Percentiles rank a stretch among this genome's conserved stretches.
phyloP scores from a whole-genome alignment of 2,329 filamentous ascomycete species.

The Cladosporium sp. region DNA sequence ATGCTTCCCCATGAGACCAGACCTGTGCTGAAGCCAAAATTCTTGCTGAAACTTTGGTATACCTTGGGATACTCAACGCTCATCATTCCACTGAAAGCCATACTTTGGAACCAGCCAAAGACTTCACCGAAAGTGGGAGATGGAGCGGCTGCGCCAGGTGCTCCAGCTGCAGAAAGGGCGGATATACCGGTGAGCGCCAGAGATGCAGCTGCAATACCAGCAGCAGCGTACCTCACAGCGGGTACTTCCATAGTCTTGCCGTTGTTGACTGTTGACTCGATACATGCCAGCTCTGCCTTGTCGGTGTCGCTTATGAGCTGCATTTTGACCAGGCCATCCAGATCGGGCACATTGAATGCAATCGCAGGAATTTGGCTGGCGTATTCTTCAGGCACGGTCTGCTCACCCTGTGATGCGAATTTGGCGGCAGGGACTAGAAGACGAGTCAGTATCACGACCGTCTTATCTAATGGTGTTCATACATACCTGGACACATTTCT shows the following conservation, averaged over 20 bases:
- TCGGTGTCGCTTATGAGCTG: constrained; percentile 63
- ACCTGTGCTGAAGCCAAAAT: constrained; percentile 88
- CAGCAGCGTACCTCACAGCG: constrained; percentile 78
- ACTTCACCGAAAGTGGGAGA: constrained; percentile 85
- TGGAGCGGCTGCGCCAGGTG: constrained; percentile 57
- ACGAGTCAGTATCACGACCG: constrained; percentile 13
- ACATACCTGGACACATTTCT: constrained; percentile 75
- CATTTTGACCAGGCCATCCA: constrained; percentile 79
- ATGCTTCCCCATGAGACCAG: constrained; percentile 77
- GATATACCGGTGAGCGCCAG: constrained; percentile 55
- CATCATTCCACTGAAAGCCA: constrained; percentile 95
- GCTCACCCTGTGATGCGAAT: constrained; percentile 69
- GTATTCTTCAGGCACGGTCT: constrained; percentile 67
- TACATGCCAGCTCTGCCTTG: constrained; percentile 65
- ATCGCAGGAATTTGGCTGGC: constrained; percentile 77
- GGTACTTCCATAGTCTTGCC: constrained; percentile 75
- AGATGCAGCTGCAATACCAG: constrained; percentile 79
- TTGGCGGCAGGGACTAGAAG: constrained; percentile 63
- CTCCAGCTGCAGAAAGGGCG: constrained; percentile 62
- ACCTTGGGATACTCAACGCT: constrained; percentile 82
- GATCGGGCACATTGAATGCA: constrained; percentile 85
- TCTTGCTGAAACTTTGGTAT: constrained; percentile 84
- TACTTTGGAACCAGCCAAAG: constrained; percentile 84
- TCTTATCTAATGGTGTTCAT: not conserved
- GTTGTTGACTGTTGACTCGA: constrained; percentile 76